Evolutionary conservation across 768 basidiomycete species (phyloP).

Genomic region (Trametes cinnabarina): DNA sequence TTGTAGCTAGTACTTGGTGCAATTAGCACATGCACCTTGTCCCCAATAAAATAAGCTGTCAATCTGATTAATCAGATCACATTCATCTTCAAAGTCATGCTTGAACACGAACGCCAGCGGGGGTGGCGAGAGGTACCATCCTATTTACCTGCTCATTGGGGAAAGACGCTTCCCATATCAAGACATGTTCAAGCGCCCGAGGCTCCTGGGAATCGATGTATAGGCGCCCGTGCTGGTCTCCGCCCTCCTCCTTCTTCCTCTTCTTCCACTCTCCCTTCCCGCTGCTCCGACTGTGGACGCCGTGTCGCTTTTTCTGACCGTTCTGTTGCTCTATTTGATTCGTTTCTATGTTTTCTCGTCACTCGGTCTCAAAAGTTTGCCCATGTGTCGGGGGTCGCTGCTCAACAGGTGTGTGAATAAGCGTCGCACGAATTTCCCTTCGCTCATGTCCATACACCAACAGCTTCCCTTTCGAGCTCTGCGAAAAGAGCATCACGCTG

Average conservation of each 20-base stretch:
- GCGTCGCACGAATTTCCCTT: background rate
- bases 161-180: background rate
- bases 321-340: background rate
- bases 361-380: constrained; percentile 4
- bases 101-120: too few species aligned
- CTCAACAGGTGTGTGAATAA: constrained; percentile 3
- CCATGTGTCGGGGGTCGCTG: constrained; percentile 12
- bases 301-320: background rate
- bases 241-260: background rate
- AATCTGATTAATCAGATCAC: too few species aligned
- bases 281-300: too few species aligned
- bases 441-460: background rate
- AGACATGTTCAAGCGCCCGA: too few species aligned
- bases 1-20: background rate
- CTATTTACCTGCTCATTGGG: background rate
- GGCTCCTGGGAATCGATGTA: background rate
- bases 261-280: too few species aligned
- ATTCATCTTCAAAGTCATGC: too few species aligned
- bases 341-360: constrained; percentile 6
- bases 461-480: constrained; percentile 7
- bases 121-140: background rate
- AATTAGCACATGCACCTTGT: too few species aligned
- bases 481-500: background rate
- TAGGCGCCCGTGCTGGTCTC: background rate
- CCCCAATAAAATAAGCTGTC: too few species aligned